Evolutionary conservation across 1,284 basidiomycete species (phyloP).

Genomic region (Cystobasidium sp.): DNA sequence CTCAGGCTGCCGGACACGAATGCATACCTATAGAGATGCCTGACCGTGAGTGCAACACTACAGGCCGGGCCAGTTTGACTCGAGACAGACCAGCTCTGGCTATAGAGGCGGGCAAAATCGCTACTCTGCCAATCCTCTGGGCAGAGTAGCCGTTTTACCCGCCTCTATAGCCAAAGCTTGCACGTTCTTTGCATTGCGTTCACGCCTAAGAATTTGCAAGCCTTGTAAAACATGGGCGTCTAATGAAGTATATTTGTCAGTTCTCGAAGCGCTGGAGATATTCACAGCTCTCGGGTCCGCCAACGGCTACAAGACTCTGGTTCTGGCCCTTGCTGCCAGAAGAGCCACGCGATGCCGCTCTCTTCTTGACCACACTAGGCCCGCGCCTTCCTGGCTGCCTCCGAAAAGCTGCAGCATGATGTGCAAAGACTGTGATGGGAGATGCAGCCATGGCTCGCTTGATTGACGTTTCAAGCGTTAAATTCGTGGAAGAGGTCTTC

Average conservation of each 20-base stretch:
- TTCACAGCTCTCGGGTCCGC: constrained; percentile 73
- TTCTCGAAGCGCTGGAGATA: constrained; percentile 63
- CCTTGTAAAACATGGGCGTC: no score
- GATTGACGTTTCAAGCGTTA: constrained; percentile 61
- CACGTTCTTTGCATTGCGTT: neutral
- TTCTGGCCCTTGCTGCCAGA: constrained; percentile 67
- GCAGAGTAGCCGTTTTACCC: no score
- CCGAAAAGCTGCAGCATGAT: constrained; percentile 58
- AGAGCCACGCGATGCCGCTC: constrained; percentile 69
- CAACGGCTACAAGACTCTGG: constrained; percentile 75
- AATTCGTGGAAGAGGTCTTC: constrained; percentile 67
- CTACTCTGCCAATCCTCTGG: no score
- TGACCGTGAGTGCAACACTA: constrained; percentile 41
- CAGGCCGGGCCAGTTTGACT: no score
- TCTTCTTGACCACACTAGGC: constrained; percentile 67
- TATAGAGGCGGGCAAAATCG: no score
- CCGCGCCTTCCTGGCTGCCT: constrained; percentile 63
- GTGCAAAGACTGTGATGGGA: constrained; percentile 62
- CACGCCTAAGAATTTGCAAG: no score
- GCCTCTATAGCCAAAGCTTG: no score
- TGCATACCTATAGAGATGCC: constrained; percentile 67
- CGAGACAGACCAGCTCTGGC: no score
- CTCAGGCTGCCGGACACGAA: constrained; percentile 73
- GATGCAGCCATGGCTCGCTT: constrained; percentile 66
- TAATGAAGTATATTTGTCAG: constrained; percentile 41